Conservation (phyloP, 257 asterid species). For the Rehmannia glutinosa region DNA sequence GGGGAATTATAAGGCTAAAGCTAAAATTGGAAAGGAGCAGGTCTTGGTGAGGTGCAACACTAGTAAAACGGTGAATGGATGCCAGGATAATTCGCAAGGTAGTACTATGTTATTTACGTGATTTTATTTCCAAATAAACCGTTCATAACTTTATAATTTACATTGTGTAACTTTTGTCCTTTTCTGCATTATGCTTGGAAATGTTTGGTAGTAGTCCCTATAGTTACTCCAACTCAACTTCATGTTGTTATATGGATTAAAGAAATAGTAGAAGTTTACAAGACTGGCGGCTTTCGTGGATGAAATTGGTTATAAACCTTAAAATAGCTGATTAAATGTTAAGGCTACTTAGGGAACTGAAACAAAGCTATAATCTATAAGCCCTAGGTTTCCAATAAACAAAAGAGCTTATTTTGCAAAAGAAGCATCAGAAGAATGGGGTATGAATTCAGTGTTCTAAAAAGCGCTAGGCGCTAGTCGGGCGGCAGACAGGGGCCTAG, state of each 20-base stretch:
- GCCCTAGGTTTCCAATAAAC: neutral
- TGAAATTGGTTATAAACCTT: slow-evolving; percentile 3
- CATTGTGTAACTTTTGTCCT: neutral
- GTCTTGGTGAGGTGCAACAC: slow-evolving; percentile 10
- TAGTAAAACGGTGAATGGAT: slow-evolving; percentile 20
- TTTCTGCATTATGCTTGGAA: neutral
- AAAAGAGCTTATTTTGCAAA: neutral
- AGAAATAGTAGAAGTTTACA: neutral
- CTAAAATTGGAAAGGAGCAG: slow-evolving; percentile 40
- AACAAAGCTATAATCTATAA: neutral
- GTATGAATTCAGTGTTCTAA: too few relatives aligned
- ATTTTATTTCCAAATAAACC: neutral
- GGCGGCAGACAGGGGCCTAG: too few relatives aligned
- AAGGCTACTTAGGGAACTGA: neutral
- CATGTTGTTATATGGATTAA: neutral
- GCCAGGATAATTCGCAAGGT: slow-evolving; percentile 40
- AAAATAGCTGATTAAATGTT: neutral
- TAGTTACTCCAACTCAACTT: neutral
- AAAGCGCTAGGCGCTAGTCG: too few relatives aligned
- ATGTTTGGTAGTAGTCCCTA: neutral
- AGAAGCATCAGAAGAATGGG: neutral
- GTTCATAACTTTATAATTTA: neutral
- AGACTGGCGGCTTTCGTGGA: neutral
- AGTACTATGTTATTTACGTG: slow-evolving; percentile 19
- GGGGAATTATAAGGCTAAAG: slow-evolving; percentile 23